Percentiles rank a stretch among this genome's conserved stretches.
Evolutionary conservation across 2,329 filamentous ascomycete species (phyloP).

Genomic region (Colletotrichum tamarilloi): DNA sequence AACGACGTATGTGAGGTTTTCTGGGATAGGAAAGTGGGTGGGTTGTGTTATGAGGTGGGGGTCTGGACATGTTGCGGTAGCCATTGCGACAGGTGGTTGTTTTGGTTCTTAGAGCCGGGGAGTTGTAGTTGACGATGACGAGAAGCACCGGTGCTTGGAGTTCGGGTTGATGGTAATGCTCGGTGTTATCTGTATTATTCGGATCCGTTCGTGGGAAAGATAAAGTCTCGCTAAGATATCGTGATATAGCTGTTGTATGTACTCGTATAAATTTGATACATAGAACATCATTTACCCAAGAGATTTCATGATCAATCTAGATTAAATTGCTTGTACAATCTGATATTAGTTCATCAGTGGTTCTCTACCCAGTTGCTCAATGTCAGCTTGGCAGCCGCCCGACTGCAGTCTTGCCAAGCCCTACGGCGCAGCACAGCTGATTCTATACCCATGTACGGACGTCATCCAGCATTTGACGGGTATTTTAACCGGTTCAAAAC

Average conservation of each 20-base stretch:
- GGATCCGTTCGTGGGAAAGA: not conserved
- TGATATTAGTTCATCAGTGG: not conserved
- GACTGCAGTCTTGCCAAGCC: not conserved
- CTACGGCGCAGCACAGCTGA: not conserved
- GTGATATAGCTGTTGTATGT: not conserved
- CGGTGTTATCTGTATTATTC: accelerated
- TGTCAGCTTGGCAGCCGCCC: not conserved
- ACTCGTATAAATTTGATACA: not conserved
- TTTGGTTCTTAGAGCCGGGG: not conserved
- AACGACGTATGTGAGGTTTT: not conserved
- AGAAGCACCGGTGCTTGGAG: not conserved
- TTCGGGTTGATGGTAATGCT: not conserved
- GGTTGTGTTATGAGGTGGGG: too few relatives aligned
- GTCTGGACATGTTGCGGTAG: not conserved
- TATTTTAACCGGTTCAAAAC: too few relatives aligned
- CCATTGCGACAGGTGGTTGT: not conserved
- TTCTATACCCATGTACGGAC: not conserved
- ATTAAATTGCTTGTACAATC: not conserved
- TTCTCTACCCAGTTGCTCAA: not conserved
- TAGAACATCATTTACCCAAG: not conserved
- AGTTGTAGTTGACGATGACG: not conserved
- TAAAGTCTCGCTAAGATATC: not conserved
- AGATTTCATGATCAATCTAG: not conserved
- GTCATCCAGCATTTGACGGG: too few relatives aligned
- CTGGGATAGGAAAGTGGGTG: not conserved